A percentile compares a stretch with the other conserved stretches of the same genome.
Evolutionary conservation across 768 basidiomycete genomes (phyloP).

Genomic region (Lanmaoa rubissima): DNA sequence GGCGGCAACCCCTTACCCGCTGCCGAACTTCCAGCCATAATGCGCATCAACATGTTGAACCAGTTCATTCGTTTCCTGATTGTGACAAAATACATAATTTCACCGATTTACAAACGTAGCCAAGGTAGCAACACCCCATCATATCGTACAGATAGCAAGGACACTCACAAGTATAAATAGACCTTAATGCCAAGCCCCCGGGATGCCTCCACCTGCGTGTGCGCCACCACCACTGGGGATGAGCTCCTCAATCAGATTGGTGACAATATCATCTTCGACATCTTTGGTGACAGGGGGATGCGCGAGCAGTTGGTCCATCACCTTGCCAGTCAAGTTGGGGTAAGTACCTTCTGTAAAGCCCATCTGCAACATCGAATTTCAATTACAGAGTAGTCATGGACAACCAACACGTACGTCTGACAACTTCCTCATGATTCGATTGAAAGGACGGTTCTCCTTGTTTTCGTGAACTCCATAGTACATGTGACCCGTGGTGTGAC

Average conservation of each 20-base stretch:
- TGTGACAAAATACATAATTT: not conserved
- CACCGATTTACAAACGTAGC: not conserved
- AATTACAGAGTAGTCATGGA: conserved; percentile 7
- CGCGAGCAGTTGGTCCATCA: conserved; percentile 49
- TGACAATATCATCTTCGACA: conserved; percentile 63
- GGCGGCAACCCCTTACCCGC: too few relatives aligned
- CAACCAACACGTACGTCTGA: conserved; percentile 52
- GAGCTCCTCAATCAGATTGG: conserved; percentile 58
- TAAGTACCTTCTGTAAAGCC: conserved; percentile 63
- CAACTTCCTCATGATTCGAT: conserved; percentile 55
- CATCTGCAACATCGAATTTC: conserved; percentile 48
- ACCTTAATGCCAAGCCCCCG: conserved; percentile 46
- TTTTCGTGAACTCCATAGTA: conserved; percentile 20
- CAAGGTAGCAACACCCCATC: not conserved
- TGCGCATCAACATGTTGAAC: not conserved
- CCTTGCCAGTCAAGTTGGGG: conserved; percentile 49
- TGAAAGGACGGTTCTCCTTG: conserved; percentile 39
- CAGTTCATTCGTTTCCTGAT: not conserved
- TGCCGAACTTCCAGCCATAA: too few relatives aligned
- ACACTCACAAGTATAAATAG: not conserved
- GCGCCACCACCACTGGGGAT: conserved; percentile 43
- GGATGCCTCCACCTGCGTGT: conserved; percentile 37
- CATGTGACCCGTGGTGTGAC: conserved; percentile 32
- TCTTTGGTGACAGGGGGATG: conserved; percentile 47
- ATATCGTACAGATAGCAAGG: conserved; percentile 16